Evolutionary conservation across 1,284 basidiomycete genomes (phyloP).

Genomic region (Fistulinella staudtii): DNA sequence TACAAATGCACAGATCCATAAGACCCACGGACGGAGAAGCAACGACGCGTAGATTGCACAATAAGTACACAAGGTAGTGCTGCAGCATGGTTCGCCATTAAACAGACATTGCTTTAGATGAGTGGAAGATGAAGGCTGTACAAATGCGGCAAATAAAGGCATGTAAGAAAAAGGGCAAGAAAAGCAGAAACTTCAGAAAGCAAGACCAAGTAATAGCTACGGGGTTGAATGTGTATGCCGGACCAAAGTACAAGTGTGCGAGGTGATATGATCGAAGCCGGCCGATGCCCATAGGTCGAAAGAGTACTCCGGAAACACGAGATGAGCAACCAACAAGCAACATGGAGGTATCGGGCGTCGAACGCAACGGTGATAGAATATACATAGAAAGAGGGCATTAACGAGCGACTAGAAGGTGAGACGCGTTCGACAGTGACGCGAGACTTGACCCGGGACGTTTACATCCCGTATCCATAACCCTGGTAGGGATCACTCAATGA

Average conservation of each 20-base stretch:
- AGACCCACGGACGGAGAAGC: constrained; percentile 13
- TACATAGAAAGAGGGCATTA: constrained; percentile 39
- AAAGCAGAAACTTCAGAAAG: constrained; percentile 42
- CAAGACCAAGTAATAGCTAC: constrained; percentile 43
- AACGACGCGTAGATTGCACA: constrained; percentile 36
- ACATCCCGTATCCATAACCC: constrained; percentile 77
- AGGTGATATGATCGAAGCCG: constrained; percentile 43
- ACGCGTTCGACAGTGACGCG: constrained; percentile 6
- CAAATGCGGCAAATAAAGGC: constrained; percentile 50
- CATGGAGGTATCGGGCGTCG: constrained; percentile 33
- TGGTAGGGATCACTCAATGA: constrained; percentile 71
- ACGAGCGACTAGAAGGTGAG: constrained; percentile 20
- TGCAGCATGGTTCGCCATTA: constrained; percentile 35
- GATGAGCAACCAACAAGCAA: constrained; percentile 34
- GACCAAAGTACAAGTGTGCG: constrained; percentile 69
- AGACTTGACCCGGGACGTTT: constrained; percentile 26
- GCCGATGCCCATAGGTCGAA: constrained; percentile 33
- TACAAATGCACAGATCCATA: too few species aligned
- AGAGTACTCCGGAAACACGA: constrained; percentile 31
- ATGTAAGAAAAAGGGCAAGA: constrained; percentile 34
- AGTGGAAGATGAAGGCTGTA: constrained; percentile 44
- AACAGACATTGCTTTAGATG: constrained; percentile 40
- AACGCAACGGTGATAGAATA: constrained; percentile 32
- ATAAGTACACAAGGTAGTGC: constrained; percentile 38
- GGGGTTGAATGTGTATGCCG: constrained; percentile 44